Evolutionary conservation across 805 yeast genomes (phyloP).

Genomic region (Soucietia sequanensis): DNA sequence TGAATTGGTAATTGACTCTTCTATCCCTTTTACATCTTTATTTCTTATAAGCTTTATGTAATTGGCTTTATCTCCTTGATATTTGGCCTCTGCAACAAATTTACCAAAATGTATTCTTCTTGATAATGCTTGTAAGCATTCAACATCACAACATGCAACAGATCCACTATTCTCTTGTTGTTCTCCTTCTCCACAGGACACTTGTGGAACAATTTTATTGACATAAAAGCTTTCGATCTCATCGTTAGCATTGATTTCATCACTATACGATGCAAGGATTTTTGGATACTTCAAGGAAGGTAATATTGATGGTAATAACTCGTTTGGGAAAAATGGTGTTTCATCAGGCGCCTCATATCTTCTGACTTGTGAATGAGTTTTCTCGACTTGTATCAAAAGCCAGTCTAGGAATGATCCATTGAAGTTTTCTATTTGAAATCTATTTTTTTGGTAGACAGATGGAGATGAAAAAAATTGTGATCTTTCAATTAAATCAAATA

Average conservation of each 20-base stretch:
- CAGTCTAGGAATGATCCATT: constrained; percentile 86
- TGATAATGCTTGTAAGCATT: constrained; percentile 81
- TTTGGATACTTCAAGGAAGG: constrained; percentile 81
- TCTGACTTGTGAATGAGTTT: constrained; percentile 64
- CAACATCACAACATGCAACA: constrained; percentile 81
- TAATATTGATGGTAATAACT: constrained; percentile 64
- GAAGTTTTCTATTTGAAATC: constrained; percentile 61
- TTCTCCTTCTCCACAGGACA: constrained; percentile 66
- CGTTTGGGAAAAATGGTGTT: constrained; percentile 78
- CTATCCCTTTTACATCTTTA: constrained; percentile 70
- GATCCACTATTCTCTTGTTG: constrained; percentile 87
- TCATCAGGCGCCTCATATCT: constrained; percentile 96
- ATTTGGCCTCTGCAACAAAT: constrained; percentile 96
- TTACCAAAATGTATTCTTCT: constrained; percentile 95
- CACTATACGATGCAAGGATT: constrained; percentile 69
- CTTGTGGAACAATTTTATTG: constrained; percentile 68
- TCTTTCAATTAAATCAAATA: constrained; percentile 88
- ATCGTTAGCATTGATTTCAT: constrained; percentile 72
- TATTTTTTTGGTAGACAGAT: constrained; percentile 63
- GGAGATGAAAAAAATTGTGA: constrained; percentile 81
- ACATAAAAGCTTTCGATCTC: constrained; percentile 70
- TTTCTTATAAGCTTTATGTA: constrained; percentile 65
- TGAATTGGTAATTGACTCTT: constrained; percentile 77
- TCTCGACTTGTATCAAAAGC: constrained; percentile 75
- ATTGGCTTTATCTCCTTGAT: constrained; percentile 58